Base-by-base conservation (phyloP, 768 basidiomycete genomes). In the Rhizopogon sp. region DNA sequence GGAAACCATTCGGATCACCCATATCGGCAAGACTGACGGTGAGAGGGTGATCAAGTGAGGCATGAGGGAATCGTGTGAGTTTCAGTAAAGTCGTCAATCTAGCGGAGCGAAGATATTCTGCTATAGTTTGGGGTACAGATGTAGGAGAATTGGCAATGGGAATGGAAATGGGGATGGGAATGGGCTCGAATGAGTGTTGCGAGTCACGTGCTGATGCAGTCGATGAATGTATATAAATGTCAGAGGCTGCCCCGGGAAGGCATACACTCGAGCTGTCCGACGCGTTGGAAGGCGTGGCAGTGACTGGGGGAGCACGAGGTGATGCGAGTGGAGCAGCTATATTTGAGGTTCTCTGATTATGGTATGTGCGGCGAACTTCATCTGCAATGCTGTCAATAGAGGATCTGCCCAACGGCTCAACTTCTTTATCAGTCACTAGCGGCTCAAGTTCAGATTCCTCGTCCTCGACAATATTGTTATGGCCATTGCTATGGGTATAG, bases 11-110 rank as follows among this genome's bases (percentile, higher is more conserved):
- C 3, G 87, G 79, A 58, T 80, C 82, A 2, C 97, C 96, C 57
- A 98, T 79, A 65, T 98, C 96, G 3, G 96, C 93, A n/a, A 96
- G 76, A 61, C 96, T 96, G 54, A 98, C 87, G 25, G 82, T 83
- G 57, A 93, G 79, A 14, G 90, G 86, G 64, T 82, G 75, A 63
- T 85, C 84, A 55, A 79, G 76, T 25, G 87, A 87, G 25, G 88
- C 85, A 65, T 94, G 90, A 8, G 89, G 90, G 2, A 84, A 82
- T 39, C 90, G 82, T 14, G 85, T 88, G 43, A 96, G 84, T 56
- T 76, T 85, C 40, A 97, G 70, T 43, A 94, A 70, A 0, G 88
- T 90, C 0, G 93, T 98, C 56, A 97, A 75, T 49, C 89, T 81
- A 14, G 87, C 80, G 37, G 95, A 98, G 43, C 87, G 91, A 55